Evolutionary conservation across 805 yeast species (phyloP).

Genomic region (Maudiozyma pseudohumilis): DNA sequence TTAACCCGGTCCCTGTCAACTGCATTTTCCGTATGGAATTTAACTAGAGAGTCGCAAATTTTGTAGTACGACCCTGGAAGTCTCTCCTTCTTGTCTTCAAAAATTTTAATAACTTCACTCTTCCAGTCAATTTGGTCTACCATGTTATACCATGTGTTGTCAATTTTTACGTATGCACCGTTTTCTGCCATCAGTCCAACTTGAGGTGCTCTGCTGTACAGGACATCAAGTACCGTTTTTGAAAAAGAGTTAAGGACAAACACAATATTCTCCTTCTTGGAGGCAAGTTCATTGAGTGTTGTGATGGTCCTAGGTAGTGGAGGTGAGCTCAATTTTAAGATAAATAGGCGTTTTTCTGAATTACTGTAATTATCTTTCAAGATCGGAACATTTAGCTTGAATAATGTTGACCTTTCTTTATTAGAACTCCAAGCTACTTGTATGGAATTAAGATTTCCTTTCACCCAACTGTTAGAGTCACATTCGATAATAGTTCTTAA

Average conservation of each 20-base stretch:
- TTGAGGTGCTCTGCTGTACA: constrained; percentile 55
- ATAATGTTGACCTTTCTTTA: constrained; percentile 30
- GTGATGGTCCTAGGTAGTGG: constrained; percentile 52
- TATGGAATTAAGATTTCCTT: constrained; percentile 44
- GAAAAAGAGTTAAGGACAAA: constrained; percentile 62
- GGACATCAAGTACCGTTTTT: constrained; percentile 52
- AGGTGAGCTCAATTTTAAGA: constrained; percentile 39
- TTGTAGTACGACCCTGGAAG: constrained; percentile 69
- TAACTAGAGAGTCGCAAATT: constrained; percentile 64
- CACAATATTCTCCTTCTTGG: constrained; percentile 54
- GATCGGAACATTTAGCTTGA: constrained; percentile 25
- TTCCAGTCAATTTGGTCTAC: constrained; percentile 43
- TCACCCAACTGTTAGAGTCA: constrained; percentile 72
- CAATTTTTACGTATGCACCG: constrained; percentile 67
- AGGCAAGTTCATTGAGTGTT: constrained; percentile 53
- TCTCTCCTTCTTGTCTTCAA: constrained; percentile 47
- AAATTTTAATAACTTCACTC: constrained; percentile 25
- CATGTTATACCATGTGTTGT: constrained; percentile 51
- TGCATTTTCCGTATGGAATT: constrained; percentile 65
- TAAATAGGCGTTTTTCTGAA: constrained; percentile 35
- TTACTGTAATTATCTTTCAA: constrained; percentile 24
- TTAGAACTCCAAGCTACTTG: constrained; percentile 43
- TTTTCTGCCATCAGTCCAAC: constrained; percentile 84
- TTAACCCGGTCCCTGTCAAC: constrained; percentile 53
- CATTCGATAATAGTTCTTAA: constrained; percentile 49